These are phyloP conservation scores for Colletotrichum sp. DNA, from an alignment of 2,329 filamentous ascomycete species.

Conservation along the genomic window DNA sequence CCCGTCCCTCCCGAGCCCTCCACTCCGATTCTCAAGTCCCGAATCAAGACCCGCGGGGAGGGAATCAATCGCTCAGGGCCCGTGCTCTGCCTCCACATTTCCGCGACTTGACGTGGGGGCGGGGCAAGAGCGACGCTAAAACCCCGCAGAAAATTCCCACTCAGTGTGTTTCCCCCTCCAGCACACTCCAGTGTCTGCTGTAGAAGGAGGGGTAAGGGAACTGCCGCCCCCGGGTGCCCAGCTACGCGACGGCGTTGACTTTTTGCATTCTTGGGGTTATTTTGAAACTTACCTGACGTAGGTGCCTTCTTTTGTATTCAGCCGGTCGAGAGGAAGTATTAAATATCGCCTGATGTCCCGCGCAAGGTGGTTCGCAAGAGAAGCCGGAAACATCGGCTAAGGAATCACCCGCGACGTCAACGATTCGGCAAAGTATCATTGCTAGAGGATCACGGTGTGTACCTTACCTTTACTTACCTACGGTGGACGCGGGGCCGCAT, in stretches of 20 bases:
- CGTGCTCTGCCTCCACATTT: neutral
- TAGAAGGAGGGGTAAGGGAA: neutral
- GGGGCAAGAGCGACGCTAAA: conserved; percentile 1
- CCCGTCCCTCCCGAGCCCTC: too few species aligned
- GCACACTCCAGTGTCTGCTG: neutral
- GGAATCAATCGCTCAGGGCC: neutral
- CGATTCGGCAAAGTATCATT: neutral
- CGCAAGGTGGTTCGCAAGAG: neutral
- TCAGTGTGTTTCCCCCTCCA: neutral
- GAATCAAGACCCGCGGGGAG: neutral
- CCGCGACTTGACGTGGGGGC: neutral
- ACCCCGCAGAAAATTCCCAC: neutral
- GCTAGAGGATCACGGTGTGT: neutral
- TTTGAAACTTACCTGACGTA: neutral
- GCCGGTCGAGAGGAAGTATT: neutral
- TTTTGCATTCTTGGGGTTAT: neutral
- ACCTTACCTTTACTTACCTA: too few species aligned
- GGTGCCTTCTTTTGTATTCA: neutral
- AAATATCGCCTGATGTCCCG: neutral
- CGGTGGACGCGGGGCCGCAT: neutral
- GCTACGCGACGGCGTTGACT: neutral
- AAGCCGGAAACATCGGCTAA: neutral
- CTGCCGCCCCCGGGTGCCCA: neutral
- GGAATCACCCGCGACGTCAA: neutral
- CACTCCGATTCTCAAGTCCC: neutral